A percentile compares a stretch with the other conserved stretches of the same genome.
phyloP scores from a whole-genome alignment of 345 rosid species.

The Carallia brachiata region DNA sequence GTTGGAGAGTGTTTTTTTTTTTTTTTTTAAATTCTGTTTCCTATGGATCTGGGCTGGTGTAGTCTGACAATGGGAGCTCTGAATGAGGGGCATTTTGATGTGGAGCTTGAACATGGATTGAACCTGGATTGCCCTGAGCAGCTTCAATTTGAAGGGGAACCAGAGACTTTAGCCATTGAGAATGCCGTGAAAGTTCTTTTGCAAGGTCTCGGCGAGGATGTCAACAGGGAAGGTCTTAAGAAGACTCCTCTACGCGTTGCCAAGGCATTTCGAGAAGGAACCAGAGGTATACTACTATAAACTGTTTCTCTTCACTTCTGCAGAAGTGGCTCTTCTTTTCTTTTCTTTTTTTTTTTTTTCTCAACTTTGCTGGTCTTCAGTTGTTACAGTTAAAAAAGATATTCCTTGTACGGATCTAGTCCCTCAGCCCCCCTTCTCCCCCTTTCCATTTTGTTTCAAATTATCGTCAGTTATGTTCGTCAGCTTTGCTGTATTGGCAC shows the following conservation, averaged over 20 bases:
- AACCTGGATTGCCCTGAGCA: constrained; percentile 36
- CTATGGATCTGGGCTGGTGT: constrained; percentile 25
- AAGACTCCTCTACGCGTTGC: constrained; percentile 96
- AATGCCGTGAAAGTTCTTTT: constrained; percentile 79
- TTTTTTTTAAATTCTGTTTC: constrained; percentile 7
- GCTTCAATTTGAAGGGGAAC: constrained; percentile 47
- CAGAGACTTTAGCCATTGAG: constrained; percentile 64
- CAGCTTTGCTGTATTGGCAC: too few species aligned
- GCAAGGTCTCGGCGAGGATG: constrained; percentile 78
- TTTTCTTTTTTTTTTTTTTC: background rate
- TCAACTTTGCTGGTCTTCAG: background rate
- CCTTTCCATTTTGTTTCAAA: too few species aligned
- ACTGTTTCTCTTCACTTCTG: background rate
- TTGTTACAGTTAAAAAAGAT: too few species aligned
- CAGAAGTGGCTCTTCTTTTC: background rate
- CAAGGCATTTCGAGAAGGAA: constrained; percentile 81
- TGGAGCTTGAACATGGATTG: constrained; percentile 58
- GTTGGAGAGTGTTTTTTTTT: background rate
- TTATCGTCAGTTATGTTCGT: too few species aligned
- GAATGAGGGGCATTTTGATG: constrained; percentile 63
- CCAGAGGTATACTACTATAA: constrained; percentile 50
- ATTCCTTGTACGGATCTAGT: too few species aligned
- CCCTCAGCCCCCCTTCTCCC: too few species aligned
- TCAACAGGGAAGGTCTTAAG: constrained; percentile 79
- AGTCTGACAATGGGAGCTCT: constrained; percentile 65